phyloP scores from a whole-genome alignment of 495 filamentous ascomycete species.

The Talaromyces proteolyticus region DNA sequence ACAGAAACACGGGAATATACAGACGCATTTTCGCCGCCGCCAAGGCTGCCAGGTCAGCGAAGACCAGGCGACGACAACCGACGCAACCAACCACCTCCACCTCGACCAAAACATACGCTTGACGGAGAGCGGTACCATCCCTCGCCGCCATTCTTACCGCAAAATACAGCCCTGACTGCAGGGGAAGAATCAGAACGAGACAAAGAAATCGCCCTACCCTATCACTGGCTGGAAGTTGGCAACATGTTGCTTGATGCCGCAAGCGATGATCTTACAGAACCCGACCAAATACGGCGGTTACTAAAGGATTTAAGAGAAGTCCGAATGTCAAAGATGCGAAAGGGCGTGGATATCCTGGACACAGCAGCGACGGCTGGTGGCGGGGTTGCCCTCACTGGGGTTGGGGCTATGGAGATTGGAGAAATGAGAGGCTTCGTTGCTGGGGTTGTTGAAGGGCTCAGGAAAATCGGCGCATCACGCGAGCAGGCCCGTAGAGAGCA shows the following conservation, averaged over 20 bases:
- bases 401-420: constrained; percentile 85
- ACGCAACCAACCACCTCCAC: constrained; percentile 18
- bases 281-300: constrained; percentile 67
- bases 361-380: constrained; percentile 55
- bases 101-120: constrained; percentile 35
- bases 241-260: constrained; percentile 81
- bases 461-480: constrained; percentile 40
- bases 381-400: constrained; percentile 69
- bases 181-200: constrained; percentile 22
- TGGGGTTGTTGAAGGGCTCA: constrained; percentile 81
- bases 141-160: constrained; percentile 34
- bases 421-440: constrained; percentile 81
- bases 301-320: constrained; percentile 84
- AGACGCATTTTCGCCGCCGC: constrained; percentile 68
- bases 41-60: constrained; percentile 49
- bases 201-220: constrained; percentile 53
- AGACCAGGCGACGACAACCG: constrained; percentile 17
- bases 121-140: constrained; percentile 36
- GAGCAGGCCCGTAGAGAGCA: constrained; percentile 43
- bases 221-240: constrained; percentile 88
- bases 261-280: constrained; percentile 74
- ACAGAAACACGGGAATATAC: constrained; percentile 53
- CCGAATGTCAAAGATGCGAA: constrained; percentile 80
- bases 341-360: constrained; percentile 63
- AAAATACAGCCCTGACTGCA: constrained; percentile 22